phyloP scores from a whole-genome alignment of 78 protist species.

The Dictyostelium firmibasis region DNA sequence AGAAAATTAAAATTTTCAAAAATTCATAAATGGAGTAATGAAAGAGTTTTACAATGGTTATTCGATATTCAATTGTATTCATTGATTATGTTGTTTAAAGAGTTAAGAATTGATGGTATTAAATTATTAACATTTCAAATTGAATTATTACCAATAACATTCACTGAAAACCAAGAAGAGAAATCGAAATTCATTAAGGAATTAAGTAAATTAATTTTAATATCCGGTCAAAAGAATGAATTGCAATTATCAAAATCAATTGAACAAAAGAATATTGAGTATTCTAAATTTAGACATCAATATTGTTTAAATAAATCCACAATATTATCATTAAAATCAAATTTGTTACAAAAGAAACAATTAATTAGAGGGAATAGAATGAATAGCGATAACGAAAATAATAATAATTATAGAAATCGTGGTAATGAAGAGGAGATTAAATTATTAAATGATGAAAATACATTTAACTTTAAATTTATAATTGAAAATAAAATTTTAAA shows the following conservation, averaged over 20 bases:
- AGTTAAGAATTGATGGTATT: not conserved
- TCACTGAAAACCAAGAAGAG: not conserved
- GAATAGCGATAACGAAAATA: not conserved
- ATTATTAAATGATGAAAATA: not conserved
- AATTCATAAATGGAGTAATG: not conserved
- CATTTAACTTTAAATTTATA: not conserved
- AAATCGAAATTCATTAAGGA: not conserved
- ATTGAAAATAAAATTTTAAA: not conserved
- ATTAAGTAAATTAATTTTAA: not conserved
- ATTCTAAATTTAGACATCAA: not conserved
- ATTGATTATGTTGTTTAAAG: not conserved
- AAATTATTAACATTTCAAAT: not conserved
- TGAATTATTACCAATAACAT: not conserved
- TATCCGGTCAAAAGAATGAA: not conserved
- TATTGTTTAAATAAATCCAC: not conserved
- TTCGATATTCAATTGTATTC: not conserved
- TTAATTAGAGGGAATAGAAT: not conserved
- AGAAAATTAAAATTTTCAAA: not conserved
- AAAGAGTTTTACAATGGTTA: not conserved
- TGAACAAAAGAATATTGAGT: not conserved
- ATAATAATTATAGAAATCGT: not conserved
- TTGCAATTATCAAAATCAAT: not conserved
- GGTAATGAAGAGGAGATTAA: not conserved
- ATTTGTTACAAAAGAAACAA: not conserved
- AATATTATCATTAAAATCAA: not conserved